phyloP scores from a whole-genome alignment of 306 rosid genomes.

The Oemleria cerasiformis region DNA sequence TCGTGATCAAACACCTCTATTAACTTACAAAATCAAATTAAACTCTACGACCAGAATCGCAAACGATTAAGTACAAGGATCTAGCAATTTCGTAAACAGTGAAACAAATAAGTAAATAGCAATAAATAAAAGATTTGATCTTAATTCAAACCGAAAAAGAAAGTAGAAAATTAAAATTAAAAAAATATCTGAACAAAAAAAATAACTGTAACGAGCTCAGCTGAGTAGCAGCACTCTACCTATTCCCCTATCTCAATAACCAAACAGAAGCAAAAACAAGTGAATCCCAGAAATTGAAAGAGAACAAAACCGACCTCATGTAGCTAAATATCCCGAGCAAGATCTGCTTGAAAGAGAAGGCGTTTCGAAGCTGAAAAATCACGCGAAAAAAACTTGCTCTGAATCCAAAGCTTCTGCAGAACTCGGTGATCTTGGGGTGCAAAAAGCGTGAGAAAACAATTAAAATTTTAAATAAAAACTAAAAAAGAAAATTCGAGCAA shows the following conservation, averaged over 20 bases:
- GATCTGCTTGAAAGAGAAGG: slow-evolving; percentile 45
- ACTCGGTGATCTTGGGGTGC: not conserved
- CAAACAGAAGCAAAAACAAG: slow-evolving; percentile 4
- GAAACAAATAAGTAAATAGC: not conserved
- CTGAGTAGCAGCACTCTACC: slow-evolving; percentile 8
- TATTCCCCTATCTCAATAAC: not conserved
- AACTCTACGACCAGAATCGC: slow-evolving; percentile 4
- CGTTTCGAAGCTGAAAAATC: slow-evolving; percentile 23
- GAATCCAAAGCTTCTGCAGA: not conserved
- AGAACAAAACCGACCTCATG: slow-evolving; percentile 30
- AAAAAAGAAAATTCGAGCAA: not conserved
- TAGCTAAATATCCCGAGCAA: slow-evolving; percentile 28
- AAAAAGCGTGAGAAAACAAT: not conserved
- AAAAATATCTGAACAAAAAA: not conserved
- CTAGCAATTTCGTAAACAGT: not conserved
- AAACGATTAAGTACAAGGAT: not conserved
- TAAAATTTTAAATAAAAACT: not conserved
- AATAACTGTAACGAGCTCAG: slow-evolving; percentile 6
- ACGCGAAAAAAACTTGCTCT: slow-evolving; percentile 20
- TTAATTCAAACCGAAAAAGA: not conserved
- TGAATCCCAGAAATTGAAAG: slow-evolving; percentile 3
- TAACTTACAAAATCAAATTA: not conserved
- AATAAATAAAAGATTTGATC: not conserved
- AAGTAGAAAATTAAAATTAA: not conserved
- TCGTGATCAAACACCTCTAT: not conserved